Evolutionary conservation across 2,329 filamentous ascomycete genomes (phyloP).

Genomic region (Pseudopyrenochaeta lycopersici): DNA sequence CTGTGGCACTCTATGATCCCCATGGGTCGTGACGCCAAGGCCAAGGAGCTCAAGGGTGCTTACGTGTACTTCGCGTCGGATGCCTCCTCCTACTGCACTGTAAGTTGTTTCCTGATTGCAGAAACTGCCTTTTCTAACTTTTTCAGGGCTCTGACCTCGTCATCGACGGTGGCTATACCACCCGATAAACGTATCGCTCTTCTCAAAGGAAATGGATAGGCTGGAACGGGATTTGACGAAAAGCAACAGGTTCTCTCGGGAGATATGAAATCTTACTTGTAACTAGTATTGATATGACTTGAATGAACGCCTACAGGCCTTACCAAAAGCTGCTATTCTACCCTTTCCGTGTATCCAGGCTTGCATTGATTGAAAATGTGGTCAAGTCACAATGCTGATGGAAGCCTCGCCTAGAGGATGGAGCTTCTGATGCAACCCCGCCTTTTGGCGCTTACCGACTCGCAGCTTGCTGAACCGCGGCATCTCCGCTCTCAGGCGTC

Average conservation of each 20-base stretch:
- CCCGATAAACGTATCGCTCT: slow-evolving; percentile 43
- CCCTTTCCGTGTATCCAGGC: too few species aligned
- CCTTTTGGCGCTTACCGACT: slow-evolving; percentile 8
- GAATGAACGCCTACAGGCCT: slow-evolving; percentile 15
- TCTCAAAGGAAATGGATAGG: slow-evolving; percentile 14
- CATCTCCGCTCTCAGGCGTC: slow-evolving; percentile 10
- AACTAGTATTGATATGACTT: slow-evolving; percentile 27
- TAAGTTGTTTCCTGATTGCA: slow-evolving; percentile 25
- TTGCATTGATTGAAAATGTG: neutral
- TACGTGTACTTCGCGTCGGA: slow-evolving; percentile 85
- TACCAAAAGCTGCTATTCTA: neutral
- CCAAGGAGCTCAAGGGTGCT: slow-evolving; percentile 81
- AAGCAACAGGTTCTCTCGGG: neutral
- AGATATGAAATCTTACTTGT: slow-evolving; percentile 15
- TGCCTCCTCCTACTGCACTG: slow-evolving; percentile 84
- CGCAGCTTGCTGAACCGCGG: slow-evolving; percentile 21
- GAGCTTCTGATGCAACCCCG: neutral
- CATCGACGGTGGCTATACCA: slow-evolving; percentile 77
- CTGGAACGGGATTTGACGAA: slow-evolving; percentile 9
- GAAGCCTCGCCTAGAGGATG: neutral
- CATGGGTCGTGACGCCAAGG: slow-evolving; percentile 78
- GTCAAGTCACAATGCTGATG: neutral
- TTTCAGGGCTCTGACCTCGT: slow-evolving; percentile 68
- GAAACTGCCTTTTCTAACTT: slow-evolving; percentile 40
- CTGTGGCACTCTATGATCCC: slow-evolving; percentile 82